phyloP scores from a whole-genome alignment of 345 rosid genomes.

The Hirschfeldia incana region DNA sequence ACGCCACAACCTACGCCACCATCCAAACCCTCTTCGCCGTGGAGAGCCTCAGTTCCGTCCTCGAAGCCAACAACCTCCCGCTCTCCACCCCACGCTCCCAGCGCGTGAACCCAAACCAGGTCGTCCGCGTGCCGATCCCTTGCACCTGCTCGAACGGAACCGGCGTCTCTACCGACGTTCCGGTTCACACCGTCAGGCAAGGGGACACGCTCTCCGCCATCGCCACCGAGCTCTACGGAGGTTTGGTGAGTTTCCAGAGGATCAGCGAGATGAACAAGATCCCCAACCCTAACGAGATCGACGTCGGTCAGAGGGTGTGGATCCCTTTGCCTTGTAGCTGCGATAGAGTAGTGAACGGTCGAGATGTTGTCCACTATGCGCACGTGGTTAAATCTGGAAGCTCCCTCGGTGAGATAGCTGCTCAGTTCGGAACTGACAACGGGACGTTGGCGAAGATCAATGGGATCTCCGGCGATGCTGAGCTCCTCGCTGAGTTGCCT shows the following conservation, averaged over 20 bases:
- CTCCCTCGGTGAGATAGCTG: slow-evolving; percentile 48
- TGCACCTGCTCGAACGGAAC: slow-evolving; percentile 61
- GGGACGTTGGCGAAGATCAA: slow-evolving; percentile 45
- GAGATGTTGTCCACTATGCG: slow-evolving; percentile 54
- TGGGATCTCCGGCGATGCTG: slow-evolving; percentile 37
- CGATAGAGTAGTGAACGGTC: slow-evolving; percentile 42
- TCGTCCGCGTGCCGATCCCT: slow-evolving; percentile 55
- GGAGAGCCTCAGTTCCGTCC: slow-evolving; percentile 42
- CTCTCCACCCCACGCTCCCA: slow-evolving; percentile 32
- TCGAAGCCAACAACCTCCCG: slow-evolving; percentile 60
- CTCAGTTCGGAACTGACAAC: slow-evolving; percentile 44
- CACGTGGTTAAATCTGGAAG: slow-evolving; percentile 54
- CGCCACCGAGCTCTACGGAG: background rate
- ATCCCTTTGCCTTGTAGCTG: slow-evolving; percentile 78
- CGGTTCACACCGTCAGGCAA: slow-evolving; percentile 47
- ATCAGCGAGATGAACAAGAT: slow-evolving; percentile 45
- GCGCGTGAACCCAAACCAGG: slow-evolving; percentile 19
- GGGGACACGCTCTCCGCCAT: slow-evolving; percentile 4
- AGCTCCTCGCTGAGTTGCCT: slow-evolving; percentile 42
- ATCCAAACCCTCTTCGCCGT: slow-evolving; percentile 57
- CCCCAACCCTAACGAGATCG: slow-evolving; percentile 27
- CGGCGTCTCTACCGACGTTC: slow-evolving; percentile 48
- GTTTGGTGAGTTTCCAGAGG: slow-evolving; percentile 15
- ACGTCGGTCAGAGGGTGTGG: slow-evolving; percentile 44
- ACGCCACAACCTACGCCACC: slow-evolving; percentile 47